Conservation (phyloP, 2,329 filamentous ascomycete species). For the Salinomyces thailandicus region DNA sequence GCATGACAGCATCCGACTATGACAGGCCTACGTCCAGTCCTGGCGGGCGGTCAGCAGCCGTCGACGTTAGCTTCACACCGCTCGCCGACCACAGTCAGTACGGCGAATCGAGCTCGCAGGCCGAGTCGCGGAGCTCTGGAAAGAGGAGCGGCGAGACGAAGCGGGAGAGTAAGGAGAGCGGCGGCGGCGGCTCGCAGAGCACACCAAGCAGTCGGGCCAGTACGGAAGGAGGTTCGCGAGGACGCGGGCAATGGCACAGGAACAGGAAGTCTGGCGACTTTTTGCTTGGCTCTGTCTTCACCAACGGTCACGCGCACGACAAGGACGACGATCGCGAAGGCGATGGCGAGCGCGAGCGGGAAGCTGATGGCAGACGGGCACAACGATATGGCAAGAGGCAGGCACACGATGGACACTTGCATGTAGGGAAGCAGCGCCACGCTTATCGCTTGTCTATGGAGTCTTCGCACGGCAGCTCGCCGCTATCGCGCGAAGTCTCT, state of each 20-base stretch:
- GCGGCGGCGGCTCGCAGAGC: background rate
- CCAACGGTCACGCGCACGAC: slow-evolving; percentile 11
- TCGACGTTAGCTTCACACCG: slow-evolving; percentile 18
- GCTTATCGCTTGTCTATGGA: slow-evolving; percentile 14
- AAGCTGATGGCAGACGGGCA: too few relatives aligned
- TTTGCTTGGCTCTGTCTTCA: slow-evolving; percentile 18
- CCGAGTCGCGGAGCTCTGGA: slow-evolving; percentile 17
- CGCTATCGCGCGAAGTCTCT: slow-evolving; percentile 18
- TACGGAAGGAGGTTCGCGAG: background rate
- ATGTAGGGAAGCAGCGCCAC: slow-evolving; percentile 11
- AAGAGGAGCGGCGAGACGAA: slow-evolving; percentile 6
- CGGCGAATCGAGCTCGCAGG: slow-evolving; percentile 18
- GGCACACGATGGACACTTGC: slow-evolving; percentile 11
- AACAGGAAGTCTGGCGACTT: slow-evolving; percentile 29
- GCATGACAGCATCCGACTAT: too few relatives aligned
- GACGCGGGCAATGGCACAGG: background rate
- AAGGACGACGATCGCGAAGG: background rate
- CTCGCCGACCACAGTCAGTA: slow-evolving; percentile 11
- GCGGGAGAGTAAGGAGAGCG: background rate
- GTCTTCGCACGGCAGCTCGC: slow-evolving; percentile 20
- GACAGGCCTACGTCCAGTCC: too few relatives aligned
- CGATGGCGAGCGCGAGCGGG: slow-evolving; percentile 1
- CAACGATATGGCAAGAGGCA: slow-evolving; percentile 13
- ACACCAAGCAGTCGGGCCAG: slow-evolving; percentile 1
- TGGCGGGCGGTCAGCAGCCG: slow-evolving; percentile 8